These are phyloP conservation scores for Trichosporon ovoides DNA, from an alignment of 1,284 basidiomycete species.

Conservation along the genomic window DNA sequence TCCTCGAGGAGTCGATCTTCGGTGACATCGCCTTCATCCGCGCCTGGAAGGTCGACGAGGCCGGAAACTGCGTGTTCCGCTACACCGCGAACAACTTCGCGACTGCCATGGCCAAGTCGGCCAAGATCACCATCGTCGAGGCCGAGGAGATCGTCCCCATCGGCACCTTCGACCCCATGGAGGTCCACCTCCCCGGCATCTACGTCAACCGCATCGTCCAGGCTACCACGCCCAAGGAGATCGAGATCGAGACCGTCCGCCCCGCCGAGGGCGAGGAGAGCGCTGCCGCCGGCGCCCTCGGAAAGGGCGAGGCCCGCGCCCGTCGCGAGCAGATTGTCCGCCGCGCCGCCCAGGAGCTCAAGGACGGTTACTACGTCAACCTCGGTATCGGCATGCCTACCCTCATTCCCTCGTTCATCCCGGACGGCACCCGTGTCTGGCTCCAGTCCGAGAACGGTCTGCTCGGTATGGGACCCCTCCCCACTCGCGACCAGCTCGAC, in stretches of 20 bases:
- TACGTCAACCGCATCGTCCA: constrained; percentile 82
- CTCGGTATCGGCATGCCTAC: constrained; percentile 82
- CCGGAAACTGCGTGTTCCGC: constrained; percentile 77
- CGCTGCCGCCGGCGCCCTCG: constrained; percentile 15
- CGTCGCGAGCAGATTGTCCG: constrained; percentile 65
- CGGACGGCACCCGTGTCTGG: constrained; percentile 74
- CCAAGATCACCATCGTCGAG: constrained; percentile 78
- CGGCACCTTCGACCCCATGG: constrained; percentile 74
- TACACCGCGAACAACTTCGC: constrained; percentile 87
- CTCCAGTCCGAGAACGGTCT: constrained; percentile 90
- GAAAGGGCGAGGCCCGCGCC: constrained; percentile 48
- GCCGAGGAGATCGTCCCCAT: constrained; percentile 87
- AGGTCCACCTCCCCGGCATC: constrained; percentile 73
- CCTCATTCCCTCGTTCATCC: constrained; percentile 80
- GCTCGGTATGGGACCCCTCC: constrained; percentile 91
- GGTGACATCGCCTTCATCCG: constrained; percentile 85
- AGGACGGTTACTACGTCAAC: constrained; percentile 77
- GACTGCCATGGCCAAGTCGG: constrained; percentile 79
- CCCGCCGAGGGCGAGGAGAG: constrained; percentile 34
- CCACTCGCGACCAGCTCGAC: constrained; percentile 75
- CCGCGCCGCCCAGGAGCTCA: constrained; percentile 76
- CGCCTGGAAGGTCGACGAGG: constrained; percentile 93
- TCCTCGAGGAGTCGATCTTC: constrained; percentile 79
- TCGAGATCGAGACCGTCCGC: constrained; percentile 63
- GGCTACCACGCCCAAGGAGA: constrained; percentile 70